Base-by-base conservation (phyloP, 768 basidiomycete species). In the Lentinula guzmanii region DNA sequence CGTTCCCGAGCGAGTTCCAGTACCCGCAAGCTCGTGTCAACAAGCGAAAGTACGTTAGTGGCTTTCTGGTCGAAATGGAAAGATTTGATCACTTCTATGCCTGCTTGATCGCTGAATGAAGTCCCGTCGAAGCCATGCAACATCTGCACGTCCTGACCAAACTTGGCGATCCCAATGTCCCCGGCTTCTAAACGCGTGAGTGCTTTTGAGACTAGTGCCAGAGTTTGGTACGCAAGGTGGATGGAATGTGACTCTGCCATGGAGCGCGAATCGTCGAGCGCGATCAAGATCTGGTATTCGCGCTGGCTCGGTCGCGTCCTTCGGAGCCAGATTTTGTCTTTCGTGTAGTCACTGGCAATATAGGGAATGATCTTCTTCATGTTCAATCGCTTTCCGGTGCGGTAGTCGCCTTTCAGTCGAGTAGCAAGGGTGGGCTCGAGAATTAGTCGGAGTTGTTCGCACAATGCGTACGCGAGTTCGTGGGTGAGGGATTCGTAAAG, bases 281-380 rank as follows among this genome's bases (percentile, higher is more conserved):
- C 90, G 61, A 99, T 82, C 43, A 98, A 83, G 2, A 99, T 86
- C 69, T 99, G 96, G 73, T 98, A 98, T 70, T 97, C 95, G 52
- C 97, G 84, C 68, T 91, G 87, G 70, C 92, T 94, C 5, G 97
- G 96, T 54, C 90, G 87, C 3, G 95, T 97, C 21, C 97, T 84
- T 28, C 96, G 89, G 39, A 98, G 79, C 97, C 97, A 99, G 65
- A 98, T 98, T 75, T 95, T 95, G 81, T 99, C 96, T 72, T 98
- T 98, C 56, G 95, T 98, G 78, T 93, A 99, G 75, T 99, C 97
- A 75, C 90, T 93, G 39, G 97, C 96, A 63, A 99, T 95, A 79
- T 96, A 98, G 3, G 91, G 86, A 63, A 99, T 95, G 72, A 98
- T 93, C 75, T 95, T 95, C 72, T 95, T 94, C 96, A 98, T 98